Evolutionary conservation across 257 asterid genomes (phyloP).

Genomic region (Rubia yunnanensis): DNA sequence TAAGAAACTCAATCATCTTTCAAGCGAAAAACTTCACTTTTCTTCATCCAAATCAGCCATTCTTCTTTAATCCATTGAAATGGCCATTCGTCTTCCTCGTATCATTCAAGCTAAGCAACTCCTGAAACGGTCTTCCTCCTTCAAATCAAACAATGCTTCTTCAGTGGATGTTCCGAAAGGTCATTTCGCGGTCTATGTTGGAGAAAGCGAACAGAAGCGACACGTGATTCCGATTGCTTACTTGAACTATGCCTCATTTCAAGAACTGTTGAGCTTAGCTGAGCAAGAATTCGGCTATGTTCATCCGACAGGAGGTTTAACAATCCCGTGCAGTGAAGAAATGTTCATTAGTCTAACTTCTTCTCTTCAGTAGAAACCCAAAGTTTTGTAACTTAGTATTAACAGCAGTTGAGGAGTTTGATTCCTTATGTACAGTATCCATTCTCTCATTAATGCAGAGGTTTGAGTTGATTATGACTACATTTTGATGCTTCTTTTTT

Average conservation of each 20-base stretch:
- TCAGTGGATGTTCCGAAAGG: constrained; percentile 15
- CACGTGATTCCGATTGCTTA: constrained; percentile 38
- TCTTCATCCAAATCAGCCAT: background rate
- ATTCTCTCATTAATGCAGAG: background rate
- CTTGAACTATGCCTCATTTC: constrained; percentile 35
- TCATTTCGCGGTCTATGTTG: constrained; percentile 17
- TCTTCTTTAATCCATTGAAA: background rate
- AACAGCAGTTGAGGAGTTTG: background rate
- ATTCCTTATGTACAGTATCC: background rate
- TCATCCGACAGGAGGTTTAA: constrained; percentile 57
- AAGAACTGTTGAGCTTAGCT: constrained; percentile 30
- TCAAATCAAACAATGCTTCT: background rate
- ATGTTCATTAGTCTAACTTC: constrained; percentile 30
- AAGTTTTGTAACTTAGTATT: constrained; percentile 1
- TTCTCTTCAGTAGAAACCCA: constrained; percentile 9
- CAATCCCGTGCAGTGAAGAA: constrained; percentile 44
- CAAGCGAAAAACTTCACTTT: background rate
- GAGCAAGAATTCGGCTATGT: constrained; percentile 45
- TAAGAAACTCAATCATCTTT: background rate
- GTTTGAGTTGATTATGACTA: background rate
- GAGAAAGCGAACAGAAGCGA: constrained; percentile 27
- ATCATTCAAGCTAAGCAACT: constrained; percentile 14
- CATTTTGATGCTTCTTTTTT: too few species aligned
- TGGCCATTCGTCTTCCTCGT: constrained; percentile 21
- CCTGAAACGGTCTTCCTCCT: constrained; percentile 12